Percentiles rank a stretch among this genome's conserved stretches.
phyloP scores from a whole-genome alignment of 306 rosid genomes.

The Mucuna pruriens region DNA sequence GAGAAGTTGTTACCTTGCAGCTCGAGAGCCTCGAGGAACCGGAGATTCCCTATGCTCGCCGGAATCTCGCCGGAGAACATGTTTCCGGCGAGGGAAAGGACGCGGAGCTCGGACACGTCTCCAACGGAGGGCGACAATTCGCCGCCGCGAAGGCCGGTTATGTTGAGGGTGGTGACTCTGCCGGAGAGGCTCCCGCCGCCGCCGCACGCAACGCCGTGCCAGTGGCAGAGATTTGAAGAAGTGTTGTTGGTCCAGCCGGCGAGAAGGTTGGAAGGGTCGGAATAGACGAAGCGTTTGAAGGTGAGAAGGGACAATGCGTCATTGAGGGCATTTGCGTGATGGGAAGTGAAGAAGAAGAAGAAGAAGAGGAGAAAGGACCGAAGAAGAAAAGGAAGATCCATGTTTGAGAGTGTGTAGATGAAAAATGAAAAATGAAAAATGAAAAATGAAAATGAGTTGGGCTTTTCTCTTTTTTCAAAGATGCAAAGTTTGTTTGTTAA shows the following conservation, averaged over 20 bases:
- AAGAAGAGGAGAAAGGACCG: slow-evolving; percentile 15
- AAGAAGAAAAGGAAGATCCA: slow-evolving; percentile 41
- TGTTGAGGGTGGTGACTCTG: slow-evolving; percentile 48
- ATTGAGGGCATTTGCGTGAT: slow-evolving; percentile 39
- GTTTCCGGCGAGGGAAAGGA: slow-evolving; percentile 55
- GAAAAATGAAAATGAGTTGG: slow-evolving; percentile 6
- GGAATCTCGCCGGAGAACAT: slow-evolving; percentile 63
- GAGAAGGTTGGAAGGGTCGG: slow-evolving; percentile 50
- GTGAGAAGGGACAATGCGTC: slow-evolving; percentile 66
- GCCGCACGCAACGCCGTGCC: slow-evolving; percentile 63
- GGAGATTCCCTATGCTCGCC: slow-evolving; percentile 46
- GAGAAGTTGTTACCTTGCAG: slow-evolving; percentile 70
- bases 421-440: neutral
- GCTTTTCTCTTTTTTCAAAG: neutral
- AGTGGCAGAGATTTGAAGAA: slow-evolving; percentile 45
- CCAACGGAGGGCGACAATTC: slow-evolving; percentile 46
- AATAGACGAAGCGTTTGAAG: slow-evolving; percentile 48
- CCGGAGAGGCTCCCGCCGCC: slow-evolving; percentile 4
- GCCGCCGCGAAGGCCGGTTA: slow-evolving; percentile 52
- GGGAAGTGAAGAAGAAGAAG: slow-evolving; percentile 33
- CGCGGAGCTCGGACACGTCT: slow-evolving; percentile 46
- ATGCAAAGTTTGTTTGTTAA: neutral
- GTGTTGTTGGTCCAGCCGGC: slow-evolving; percentile 44
- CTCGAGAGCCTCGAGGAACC: slow-evolving; percentile 51
- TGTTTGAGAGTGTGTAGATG: slow-evolving; percentile 8